phyloP scores from a whole-genome alignment of 495 filamentous ascomycete species.

The Immersiella caudata region DNA sequence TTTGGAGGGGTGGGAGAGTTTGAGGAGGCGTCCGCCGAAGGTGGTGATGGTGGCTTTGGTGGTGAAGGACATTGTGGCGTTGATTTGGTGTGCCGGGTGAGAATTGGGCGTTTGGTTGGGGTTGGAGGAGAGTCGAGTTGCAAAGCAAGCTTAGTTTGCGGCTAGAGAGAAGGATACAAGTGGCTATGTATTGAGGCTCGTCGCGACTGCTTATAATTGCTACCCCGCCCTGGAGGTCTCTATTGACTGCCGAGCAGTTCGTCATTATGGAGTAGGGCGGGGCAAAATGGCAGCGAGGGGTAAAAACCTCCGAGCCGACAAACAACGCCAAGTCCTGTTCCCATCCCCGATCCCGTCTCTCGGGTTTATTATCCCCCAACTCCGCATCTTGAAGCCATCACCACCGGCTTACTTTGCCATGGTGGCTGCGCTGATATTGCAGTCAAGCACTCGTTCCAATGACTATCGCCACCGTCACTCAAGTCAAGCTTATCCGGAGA shows the following conservation, averaged over 20 bases:
- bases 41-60: slow-evolving; percentile 87
- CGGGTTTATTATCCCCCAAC: not conserved
- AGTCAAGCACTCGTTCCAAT: slow-evolving; percentile 46
- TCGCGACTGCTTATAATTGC: slow-evolving; percentile 8
- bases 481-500: slow-evolving; percentile 44
- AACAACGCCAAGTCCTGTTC: slow-evolving; percentile 16
- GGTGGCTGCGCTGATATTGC: slow-evolving; percentile 32
- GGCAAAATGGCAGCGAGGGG: slow-evolving; percentile 14
- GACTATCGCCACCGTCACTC: slow-evolving; percentile 24
- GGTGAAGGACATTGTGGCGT: slow-evolving; percentile 69
- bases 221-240: slow-evolving; percentile 14
- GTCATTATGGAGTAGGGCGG: slow-evolving; percentile 6
- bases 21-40: slow-evolving; percentile 94
- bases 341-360: slow-evolving; percentile 2
- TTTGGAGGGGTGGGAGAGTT: slow-evolving; percentile 80
- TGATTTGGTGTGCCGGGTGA: too few relatives aligned
- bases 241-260: slow-evolving; percentile 13
- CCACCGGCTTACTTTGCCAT: not conserved
- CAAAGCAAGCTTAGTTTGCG: not conserved
- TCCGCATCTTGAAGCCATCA: not conserved
- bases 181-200: too few relatives aligned
- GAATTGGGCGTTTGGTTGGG: not conserved
- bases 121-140: not conserved
- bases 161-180: too few relatives aligned
- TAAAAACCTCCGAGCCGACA: slow-evolving; percentile 21